Evolutionary conservation across 352 stramenopile genomes (phyloP).

Genomic region (Phytophthora kernoviae): DNA sequence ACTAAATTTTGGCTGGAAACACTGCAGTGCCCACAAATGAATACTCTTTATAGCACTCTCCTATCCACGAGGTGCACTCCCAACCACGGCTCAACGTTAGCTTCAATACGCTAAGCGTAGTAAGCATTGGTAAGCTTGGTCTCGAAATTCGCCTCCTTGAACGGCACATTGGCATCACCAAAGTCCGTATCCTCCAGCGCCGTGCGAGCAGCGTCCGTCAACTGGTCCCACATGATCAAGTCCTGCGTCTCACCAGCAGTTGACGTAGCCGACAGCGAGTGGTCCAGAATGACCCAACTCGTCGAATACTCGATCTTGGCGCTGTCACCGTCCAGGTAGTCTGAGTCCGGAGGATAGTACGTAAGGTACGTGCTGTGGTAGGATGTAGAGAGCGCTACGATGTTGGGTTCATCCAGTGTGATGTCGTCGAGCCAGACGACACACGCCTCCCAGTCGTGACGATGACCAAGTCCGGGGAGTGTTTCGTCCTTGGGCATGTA

Average conservation of each 20-base stretch:
- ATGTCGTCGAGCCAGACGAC: slow-evolving; percentile 38
- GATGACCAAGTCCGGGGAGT: slow-evolving; percentile 23
- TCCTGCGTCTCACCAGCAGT: slow-evolving; percentile 21
- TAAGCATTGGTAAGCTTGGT: slow-evolving; percentile 28
- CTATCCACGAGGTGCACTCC: no score
- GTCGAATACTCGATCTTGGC: slow-evolving; percentile 30
- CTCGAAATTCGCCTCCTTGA: slow-evolving; percentile 37
- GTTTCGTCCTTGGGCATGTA: slow-evolving; percentile 45
- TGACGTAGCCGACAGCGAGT: slow-evolving; percentile 16
- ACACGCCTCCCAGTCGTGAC: slow-evolving; percentile 40
- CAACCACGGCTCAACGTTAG: no score
- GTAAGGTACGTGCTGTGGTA: slow-evolving; percentile 26
- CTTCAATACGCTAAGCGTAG: no score
- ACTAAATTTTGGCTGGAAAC: no score
- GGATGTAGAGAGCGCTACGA: slow-evolving; percentile 17
- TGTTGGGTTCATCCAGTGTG: slow-evolving; percentile 9
- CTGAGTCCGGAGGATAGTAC: slow-evolving; percentile 21
- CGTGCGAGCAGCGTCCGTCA: slow-evolving; percentile 22
- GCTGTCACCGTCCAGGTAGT: slow-evolving; percentile 11
- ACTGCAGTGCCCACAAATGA: no score
- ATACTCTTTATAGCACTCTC: no score
- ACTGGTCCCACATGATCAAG: slow-evolving; percentile 31
- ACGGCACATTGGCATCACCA: slow-evolving; percentile 28
- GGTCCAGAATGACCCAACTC: slow-evolving; percentile 20
- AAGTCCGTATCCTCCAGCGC: slow-evolving; percentile 29